Conservation (phyloP, 257 asterid genomes). For the Solanum gandarillasii region DNA sequence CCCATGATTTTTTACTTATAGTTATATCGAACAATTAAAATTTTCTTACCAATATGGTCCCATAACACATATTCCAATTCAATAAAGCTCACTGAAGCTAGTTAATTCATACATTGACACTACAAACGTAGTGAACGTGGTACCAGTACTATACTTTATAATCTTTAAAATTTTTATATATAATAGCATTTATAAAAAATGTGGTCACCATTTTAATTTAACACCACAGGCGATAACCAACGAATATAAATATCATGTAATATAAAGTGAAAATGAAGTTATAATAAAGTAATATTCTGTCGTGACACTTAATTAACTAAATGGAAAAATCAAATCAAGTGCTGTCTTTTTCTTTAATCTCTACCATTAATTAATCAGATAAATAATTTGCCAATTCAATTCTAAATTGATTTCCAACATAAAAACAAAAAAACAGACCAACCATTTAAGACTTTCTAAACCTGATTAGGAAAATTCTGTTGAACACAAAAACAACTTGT, state of each 20-base stretch:
- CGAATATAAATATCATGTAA: neutral
- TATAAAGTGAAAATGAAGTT: neutral
- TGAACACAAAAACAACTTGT: neutral
- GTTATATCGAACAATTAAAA: neutral
- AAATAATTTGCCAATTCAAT: neutral
- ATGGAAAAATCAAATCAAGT: neutral
- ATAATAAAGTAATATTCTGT: conserved; percentile 6
- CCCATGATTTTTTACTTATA: neutral
- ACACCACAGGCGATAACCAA: rapidly evolving
- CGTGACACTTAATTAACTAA: neutral
- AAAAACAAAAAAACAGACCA: neutral
- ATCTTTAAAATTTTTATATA: neutral
- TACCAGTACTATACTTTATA: neutral
- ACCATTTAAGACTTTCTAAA: neutral
- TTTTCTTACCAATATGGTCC: neutral
- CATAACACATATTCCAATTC: neutral
- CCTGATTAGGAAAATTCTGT: neutral
- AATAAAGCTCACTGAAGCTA: neutral
- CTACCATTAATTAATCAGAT: neutral
- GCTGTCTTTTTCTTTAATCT: neutral
- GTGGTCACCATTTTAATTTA: neutral
- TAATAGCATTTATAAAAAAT: too few relatives aligned
- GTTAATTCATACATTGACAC: neutral
- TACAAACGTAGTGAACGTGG: neutral
- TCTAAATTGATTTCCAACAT: neutral